Evolutionary conservation across 805 yeast species (phyloP), one percentile per base, ranked within the genome.

Genomic region (Debaryomyces prosopidis): DNA sequence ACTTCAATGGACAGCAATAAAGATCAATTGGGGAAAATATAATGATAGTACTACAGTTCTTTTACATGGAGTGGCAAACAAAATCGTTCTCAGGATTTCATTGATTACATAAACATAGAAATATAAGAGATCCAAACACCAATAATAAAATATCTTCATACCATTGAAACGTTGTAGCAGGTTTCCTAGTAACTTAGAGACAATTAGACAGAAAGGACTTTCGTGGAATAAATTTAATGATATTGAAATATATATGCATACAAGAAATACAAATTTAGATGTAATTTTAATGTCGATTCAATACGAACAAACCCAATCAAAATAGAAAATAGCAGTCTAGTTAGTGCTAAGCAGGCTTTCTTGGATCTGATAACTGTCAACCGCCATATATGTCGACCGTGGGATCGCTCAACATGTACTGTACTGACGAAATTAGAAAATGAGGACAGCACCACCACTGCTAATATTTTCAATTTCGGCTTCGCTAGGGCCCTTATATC

Each of bases 361-460:
- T 23, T 23, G 9, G 26, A 23, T 10, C 26, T 10, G 9, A 23
- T 23, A 2, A 4, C 5, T 10, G 9, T 23, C 26, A 23, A 23
- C 26, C 5, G 9, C 26, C 5, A 23, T 10, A 10, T 7, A 23
- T 10, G 10, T 2, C 3, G 26, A 23, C 26, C 26, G 26, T 23
- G 26, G 26, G 26, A 7, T 23, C 26, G 9, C 26, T 3, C 5
- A 23, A 23, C 26, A 23, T 23, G 19, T 34, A 19, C 20, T 16
- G 15, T 9, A 14, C 19, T 11, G 23, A 7, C n/a, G 17, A 34
- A 17, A 27, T 48, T 71, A 80, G 53, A 66, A 77, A 11, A 80
- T 66, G 36, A 76, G 58, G 32, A 76, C 82, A 30, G 96, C 96
- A 54, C 97, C 97, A 45, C 98, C 99, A 43, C 79, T 75, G 55